Base-by-base conservation (phyloP, 164 flowering plant genomes). In the Saururus chinensis region DNA sequence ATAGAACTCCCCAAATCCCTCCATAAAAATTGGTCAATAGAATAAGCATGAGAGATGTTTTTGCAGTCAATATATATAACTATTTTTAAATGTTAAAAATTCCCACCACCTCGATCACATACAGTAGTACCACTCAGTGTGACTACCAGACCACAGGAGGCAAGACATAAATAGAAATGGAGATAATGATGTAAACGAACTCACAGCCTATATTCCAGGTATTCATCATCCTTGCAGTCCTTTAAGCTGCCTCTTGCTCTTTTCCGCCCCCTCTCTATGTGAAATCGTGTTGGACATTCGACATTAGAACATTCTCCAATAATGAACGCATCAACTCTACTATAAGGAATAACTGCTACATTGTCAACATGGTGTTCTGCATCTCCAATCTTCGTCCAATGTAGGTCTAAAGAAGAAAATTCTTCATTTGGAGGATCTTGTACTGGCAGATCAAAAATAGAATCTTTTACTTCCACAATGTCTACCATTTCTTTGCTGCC, bases 221-320 rank as follows among this genome's bases (percentile, higher is more conserved):
- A 90, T 51, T 88, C 96, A 72, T 93, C 99, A 70, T 64, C 68
- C 66, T 87, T 90, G 84, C 74, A 88, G 60, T 78, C 77, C 79
- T 85, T 84, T 61, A 93, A 76, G 76, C 86, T 83, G 21, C 97
- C 93, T 70, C 42, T 63, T 13, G 65, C 22, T 49, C 97, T 74
- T 66, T 83, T 88, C 66, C 96, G 70, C 63, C 92, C 97, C 76
- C 87, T 86, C 75, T 93, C 98, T 60, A 93, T 90, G 76, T 93
- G 99, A 68, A 90, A 93, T 51, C 86, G 71, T 9, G 98, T 88
- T 1, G 96, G 97, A 70, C 78, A 86, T 64, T 90, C 90, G 1
- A 76, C 81, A 66, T 74, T 85, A 37, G 83, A 80, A 73, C 97
- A 86, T 70, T 93, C 98, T 53, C 98, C 98, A 67, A 79, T 70